Percentiles rank a stretch among this genome's conserved stretches.
These are phyloP conservation scores for Colletotrichum liriopes DNA, from an alignment of 2,329 filamentous ascomycete species.

Conservation along the genomic window DNA sequence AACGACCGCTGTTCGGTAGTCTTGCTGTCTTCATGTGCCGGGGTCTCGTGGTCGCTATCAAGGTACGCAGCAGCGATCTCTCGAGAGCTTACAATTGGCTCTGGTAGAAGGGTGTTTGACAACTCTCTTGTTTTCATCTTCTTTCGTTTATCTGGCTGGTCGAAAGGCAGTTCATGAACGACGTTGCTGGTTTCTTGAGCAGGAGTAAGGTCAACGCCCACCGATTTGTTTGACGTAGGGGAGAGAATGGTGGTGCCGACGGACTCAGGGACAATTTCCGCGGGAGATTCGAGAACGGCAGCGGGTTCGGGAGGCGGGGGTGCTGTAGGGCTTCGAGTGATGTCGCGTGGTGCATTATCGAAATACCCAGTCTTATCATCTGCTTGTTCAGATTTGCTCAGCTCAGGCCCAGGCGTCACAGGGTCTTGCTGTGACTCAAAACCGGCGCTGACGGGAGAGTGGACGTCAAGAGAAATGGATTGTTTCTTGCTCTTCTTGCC, in stretches of 20 bases:
- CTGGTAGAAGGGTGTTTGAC: slow-evolving; percentile 47
- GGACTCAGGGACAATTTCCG: neutral
- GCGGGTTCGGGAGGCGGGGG: slow-evolving; percentile 25
- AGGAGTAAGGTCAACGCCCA: slow-evolving; percentile 51
- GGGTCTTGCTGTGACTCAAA: neutral
- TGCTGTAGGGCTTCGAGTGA: slow-evolving; percentile 19
- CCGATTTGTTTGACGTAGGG: slow-evolving; percentile 39
- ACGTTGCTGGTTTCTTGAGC: slow-evolving; percentile 54
- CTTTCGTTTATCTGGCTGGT: slow-evolving; percentile 54
- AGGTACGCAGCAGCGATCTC: slow-evolving; percentile 46
- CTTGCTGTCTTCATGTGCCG: neutral
- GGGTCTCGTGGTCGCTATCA: slow-evolving; percentile 31
- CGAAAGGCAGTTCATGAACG: slow-evolving; percentile 56
- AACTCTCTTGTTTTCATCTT: slow-evolving; percentile 51
- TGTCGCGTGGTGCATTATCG: slow-evolving; percentile 10
- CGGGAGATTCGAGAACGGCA: slow-evolving; percentile 1
- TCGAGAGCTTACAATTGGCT: slow-evolving; percentile 47
- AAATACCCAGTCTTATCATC: slow-evolving; percentile 16
- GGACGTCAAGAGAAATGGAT: neutral
- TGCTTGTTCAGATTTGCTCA: neutral
- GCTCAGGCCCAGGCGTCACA: neutral
- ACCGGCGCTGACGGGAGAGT: neutral
- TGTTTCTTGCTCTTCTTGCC: slow-evolving; percentile 51
- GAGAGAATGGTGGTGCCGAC: slow-evolving; percentile 25
- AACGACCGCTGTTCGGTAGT: neutral